Conservation (phyloP, 164 flowering plant genomes). For the Saururus chinensis region DNA sequence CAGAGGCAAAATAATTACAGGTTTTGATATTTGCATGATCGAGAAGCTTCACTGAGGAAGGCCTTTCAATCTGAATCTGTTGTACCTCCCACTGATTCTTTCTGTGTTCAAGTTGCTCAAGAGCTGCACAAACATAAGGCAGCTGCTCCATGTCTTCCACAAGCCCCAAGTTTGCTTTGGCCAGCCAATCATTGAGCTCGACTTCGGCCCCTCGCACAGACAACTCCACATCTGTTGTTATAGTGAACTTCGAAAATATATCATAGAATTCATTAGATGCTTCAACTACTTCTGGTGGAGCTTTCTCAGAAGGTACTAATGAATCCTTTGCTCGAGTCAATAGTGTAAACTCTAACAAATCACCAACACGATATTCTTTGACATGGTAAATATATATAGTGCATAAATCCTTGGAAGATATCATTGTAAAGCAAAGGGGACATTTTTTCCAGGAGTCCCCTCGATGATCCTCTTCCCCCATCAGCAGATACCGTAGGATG, state of each 20-base stretch:
- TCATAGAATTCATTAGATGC: conserved; percentile 18
- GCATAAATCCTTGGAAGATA: conserved; percentile 76
- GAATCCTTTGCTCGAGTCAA: conserved; percentile 70
- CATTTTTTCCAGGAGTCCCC: conserved; percentile 77
- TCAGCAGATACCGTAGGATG: conserved; percentile 61
- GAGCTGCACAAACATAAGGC: conserved; percentile 90
- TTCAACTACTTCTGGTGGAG: conserved; percentile 12
- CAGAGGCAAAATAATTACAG: conserved; percentile 10
- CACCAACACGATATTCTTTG: conserved; percentile 50
- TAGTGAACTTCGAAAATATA: conserved; percentile 68
- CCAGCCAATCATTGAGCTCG: conserved; percentile 81
- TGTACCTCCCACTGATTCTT: conserved; percentile 65
- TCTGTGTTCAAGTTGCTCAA: conserved; percentile 67
- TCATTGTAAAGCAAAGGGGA: conserved; percentile 82
- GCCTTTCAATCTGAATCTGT: conserved; percentile 3
- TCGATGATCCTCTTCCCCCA: conserved; percentile 60
- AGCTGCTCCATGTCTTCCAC: conserved; percentile 84
- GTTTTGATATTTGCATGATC: conserved; percentile 10
- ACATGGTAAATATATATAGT: conserved; percentile 73
- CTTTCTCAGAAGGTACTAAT: conserved; percentile 36
- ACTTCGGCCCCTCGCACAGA: conserved; percentile 67
- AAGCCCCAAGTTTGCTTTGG: conserved; percentile 78
- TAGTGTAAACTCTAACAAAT: conserved; percentile 58
- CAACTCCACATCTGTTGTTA: conserved; percentile 63
- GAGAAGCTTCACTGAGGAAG: conserved; percentile 5